A percentile compares a stretch with the other conserved stretches of the same genome.
Conservation (phyloP, 768 basidiomycete species). For the Amanita rimosa region DNA sequence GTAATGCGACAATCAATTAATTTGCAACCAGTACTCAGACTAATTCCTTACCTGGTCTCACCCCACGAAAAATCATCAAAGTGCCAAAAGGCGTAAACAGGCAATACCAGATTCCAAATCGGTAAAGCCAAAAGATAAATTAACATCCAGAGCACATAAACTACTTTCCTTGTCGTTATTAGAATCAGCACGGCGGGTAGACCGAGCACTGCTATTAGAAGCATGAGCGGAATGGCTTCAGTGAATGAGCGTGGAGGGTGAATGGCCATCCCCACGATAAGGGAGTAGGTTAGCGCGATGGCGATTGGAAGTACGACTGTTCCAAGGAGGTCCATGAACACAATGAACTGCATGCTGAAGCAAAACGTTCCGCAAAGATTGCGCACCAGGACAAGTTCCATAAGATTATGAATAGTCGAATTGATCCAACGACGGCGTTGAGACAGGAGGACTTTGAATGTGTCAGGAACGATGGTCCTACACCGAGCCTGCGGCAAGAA, state of each 20-base stretch:
- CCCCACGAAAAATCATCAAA: conserved; percentile 99
- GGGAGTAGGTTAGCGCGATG: conserved; percentile 80
- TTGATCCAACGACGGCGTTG: conserved; percentile 99
- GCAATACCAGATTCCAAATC: conserved; percentile 92
- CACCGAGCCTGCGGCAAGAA: conserved; percentile 95
- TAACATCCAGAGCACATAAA: conserved; percentile 98
- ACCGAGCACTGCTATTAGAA: conserved; percentile 86
- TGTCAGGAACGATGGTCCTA: conserved; percentile 92
- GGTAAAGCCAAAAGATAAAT: conserved; percentile 89
- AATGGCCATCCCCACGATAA: conserved; percentile 74
- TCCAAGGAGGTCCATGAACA: conserved; percentile 92
- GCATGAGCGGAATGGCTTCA: conserved; percentile 87
- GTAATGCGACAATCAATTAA: conserved; percentile 4
- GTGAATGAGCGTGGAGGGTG: conserved; percentile 77
- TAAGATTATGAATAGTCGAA: conserved; percentile 97
- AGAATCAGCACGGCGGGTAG: conserved; percentile 88
- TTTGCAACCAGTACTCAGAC: conserved; percentile 7
- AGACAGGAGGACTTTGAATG: conserved; percentile 85
- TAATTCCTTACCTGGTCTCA: conserved; percentile 69
- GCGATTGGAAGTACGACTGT: conserved; percentile 92
- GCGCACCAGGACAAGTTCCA: conserved; percentile 95
- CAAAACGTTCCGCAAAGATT: conserved; percentile 99
- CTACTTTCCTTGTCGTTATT: conserved; percentile 87
- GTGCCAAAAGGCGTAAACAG: conserved; percentile 97
- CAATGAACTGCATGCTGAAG: conserved; percentile 99